Conservation (phyloP, 2,329 filamentous ascomycete genomes). For the Leptodontidium sp. region DNA sequence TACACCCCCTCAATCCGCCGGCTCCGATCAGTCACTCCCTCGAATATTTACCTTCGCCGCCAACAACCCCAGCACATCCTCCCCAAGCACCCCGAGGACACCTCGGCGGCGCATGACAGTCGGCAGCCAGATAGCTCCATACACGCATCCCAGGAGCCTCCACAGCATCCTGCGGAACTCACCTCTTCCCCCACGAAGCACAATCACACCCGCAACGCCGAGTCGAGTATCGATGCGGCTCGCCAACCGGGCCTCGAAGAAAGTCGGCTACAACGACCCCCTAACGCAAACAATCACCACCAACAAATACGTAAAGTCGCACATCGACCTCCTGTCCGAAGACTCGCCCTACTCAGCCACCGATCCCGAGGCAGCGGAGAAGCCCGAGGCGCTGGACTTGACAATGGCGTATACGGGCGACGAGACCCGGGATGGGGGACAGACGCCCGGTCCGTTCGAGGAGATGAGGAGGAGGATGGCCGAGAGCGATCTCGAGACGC, state of each 20-base stretch:
- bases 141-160: constrained; percentile 64
- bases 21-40: constrained; percentile 37
- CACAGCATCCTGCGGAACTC: constrained; percentile 74
- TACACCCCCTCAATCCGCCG: constrained; percentile 47
- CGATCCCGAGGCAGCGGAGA: constrained; percentile 38
- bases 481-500: constrained; percentile 46
- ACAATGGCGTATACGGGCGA: constrained; percentile 60
- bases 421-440: constrained; percentile 66
- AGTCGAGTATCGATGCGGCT: constrained; percentile 62
- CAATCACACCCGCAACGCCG: constrained; percentile 60
- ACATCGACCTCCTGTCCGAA: constrained; percentile 68
- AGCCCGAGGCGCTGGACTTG: constrained; percentile 56
- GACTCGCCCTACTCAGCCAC: constrained; percentile 50
- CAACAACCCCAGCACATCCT: constrained; percentile 32
- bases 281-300: constrained; percentile 70
- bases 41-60: constrained; percentile 43
- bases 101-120: constrained; percentile 51
- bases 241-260: constrained; percentile 55
- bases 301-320: constrained; percentile 67
- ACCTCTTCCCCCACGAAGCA: constrained; percentile 62
- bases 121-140: constrained; percentile 53
- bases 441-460: constrained; percentile 69
- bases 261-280: constrained; percentile 69
- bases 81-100: constrained; percentile 49
- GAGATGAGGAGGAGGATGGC: constrained; percentile 68